Base-by-base conservation (phyloP, 1,284 basidiomycete genomes). In the Tilletia setariae region DNA sequence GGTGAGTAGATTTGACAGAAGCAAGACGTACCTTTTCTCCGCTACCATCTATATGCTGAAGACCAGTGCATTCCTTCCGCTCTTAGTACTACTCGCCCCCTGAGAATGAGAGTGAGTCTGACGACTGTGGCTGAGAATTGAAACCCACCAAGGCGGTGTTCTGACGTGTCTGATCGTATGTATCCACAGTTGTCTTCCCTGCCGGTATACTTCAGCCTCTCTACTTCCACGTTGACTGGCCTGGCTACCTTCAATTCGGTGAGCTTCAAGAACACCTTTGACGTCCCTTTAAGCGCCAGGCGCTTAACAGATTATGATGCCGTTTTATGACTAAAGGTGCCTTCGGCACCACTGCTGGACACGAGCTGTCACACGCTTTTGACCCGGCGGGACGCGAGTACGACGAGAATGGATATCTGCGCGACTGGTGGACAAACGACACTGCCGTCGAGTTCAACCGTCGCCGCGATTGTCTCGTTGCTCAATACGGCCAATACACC, bases 191-290 rank as follows among this genome's bases (percentile, higher is more conserved):
- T 69, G 92, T 94, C 19, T 97, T 98, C 86, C 94, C 95, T 2
- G 95, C 95, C 16, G 95, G 95, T 47, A 94, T 98, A 79, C 84
- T 98, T 51, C 92, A 91, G 77, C 89, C 91, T 1, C 94, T 94
- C 0, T 98, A 95, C 88, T 98, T 96, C 86, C 88, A 88, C 15
- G 85, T 88, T 67, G 85, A 89, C 69, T 96, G 93, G 92, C 93
- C 92, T 13, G 86, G 87, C 65, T 95, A 96, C 83, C 85, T 98
- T 69, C 88, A 90, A 64, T 97, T 94, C 75, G 95, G 94, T 44
- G 56, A 32, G 56, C n/a, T 32, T 21, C n/a, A 23, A 19, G 16
- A 19, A 16, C 6, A 89, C 92, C 1, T 94, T 96, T 78, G 94
- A 93, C 25, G 88, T 90, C 64, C 89, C 94, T 16, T 93, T 93